Conservation (phyloP, 1,284 basidiomycete species). For the Cryptococcus sp. region DNA sequence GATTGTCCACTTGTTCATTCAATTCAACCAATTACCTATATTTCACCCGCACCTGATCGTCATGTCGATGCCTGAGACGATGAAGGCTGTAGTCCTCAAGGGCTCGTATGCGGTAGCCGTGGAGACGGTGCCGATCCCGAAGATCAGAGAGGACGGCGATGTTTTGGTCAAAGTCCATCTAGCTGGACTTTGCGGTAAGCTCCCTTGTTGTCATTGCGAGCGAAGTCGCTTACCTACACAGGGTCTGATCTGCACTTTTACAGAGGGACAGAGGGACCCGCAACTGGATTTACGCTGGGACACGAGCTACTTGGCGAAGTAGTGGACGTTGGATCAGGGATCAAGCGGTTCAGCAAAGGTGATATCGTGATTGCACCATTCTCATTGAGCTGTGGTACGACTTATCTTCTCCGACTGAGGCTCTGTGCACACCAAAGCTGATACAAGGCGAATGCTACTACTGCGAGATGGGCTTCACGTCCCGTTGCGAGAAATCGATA, state of each 20-base stretch:
- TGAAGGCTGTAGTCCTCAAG: slow-evolving; percentile 39
- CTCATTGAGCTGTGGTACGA: slow-evolving; percentile 74
- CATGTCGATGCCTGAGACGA: slow-evolving; percentile 12
- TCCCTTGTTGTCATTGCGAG: no score
- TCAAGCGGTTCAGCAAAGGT: slow-evolving; percentile 63
- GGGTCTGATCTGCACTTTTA: slow-evolving; percentile 81
- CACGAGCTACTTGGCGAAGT: slow-evolving; percentile 83
- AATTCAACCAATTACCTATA: no score
- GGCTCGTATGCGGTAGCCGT: slow-evolving; percentile 25
- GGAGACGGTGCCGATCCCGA: slow-evolving; percentile 31
- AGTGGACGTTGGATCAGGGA: slow-evolving; percentile 64
- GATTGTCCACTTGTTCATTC: no score
- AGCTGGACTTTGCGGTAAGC: slow-evolving; percentile 40
- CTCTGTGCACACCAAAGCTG: slow-evolving; percentile 4
- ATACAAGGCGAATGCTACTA: slow-evolving; percentile 47
- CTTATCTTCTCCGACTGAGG: not conserved
- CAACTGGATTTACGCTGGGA: slow-evolving; percentile 51
- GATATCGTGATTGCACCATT: slow-evolving; percentile 86
- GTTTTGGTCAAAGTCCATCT: slow-evolving; percentile 34
- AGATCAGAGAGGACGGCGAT: slow-evolving; percentile 24
- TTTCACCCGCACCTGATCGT: no score
- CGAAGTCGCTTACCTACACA: slow-evolving; percentile 47
- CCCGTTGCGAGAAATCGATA: slow-evolving; percentile 62
- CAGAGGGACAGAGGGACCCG: slow-evolving; percentile 54
- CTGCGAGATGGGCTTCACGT: slow-evolving; percentile 71